phyloP scores from a whole-genome alignment of 805 yeast genomes.

The Kuraishia molischiana region DNA sequence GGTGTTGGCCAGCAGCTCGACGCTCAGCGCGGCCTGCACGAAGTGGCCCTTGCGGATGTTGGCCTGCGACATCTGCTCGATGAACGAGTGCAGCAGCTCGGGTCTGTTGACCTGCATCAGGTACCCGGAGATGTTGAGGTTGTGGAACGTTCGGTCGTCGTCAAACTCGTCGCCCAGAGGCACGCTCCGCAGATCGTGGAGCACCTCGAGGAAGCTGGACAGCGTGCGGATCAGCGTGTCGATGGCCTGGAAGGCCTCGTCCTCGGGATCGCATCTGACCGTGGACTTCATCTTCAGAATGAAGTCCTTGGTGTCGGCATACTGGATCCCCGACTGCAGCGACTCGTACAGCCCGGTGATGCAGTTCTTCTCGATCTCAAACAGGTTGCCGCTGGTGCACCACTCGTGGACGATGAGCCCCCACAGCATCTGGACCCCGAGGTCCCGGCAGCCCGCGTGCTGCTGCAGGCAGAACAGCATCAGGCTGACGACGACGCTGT shows the following conservation, averaged over 20 bases:
- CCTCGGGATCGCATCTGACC: conserved; percentile 50
- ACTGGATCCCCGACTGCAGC: conserved; percentile 30
- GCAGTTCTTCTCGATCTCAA: conserved; percentile 55
- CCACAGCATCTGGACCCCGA: conserved; percentile 64
- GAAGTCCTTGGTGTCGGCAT: conserved; percentile 47
- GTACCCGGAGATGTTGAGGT: conserved; percentile 65
- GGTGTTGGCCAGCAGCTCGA: conserved; percentile 69
- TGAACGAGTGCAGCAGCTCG: conserved; percentile 70
- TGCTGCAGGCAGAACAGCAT: conserved; percentile 62
- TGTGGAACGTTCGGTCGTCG: conserved; percentile 77
- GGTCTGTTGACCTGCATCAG: conserved; percentile 72
- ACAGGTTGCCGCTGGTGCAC: conserved; percentile 42
- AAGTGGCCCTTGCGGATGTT: conserved; percentile 50
- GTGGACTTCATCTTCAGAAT: conserved; percentile 37
- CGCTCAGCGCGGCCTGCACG: conserved; percentile 76
- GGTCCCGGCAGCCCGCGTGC: conserved; percentile 46
- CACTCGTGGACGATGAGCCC: conserved; percentile 61
- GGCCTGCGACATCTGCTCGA: conserved; percentile 62
- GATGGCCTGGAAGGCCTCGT: conserved; percentile 45
- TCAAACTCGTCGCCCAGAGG: conserved; percentile 80
- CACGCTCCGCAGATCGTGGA: conserved; percentile 59
- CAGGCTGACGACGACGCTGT: conserved; percentile 52
- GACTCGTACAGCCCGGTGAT: conserved; percentile 52
- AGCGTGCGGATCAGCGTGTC: conserved; percentile 42
- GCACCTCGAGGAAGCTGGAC: conserved; percentile 50